These are phyloP conservation scores for Serendipita sp. DNA, from an alignment of 768 basidiomycete genomes.

Conservation along the genomic window DNA sequence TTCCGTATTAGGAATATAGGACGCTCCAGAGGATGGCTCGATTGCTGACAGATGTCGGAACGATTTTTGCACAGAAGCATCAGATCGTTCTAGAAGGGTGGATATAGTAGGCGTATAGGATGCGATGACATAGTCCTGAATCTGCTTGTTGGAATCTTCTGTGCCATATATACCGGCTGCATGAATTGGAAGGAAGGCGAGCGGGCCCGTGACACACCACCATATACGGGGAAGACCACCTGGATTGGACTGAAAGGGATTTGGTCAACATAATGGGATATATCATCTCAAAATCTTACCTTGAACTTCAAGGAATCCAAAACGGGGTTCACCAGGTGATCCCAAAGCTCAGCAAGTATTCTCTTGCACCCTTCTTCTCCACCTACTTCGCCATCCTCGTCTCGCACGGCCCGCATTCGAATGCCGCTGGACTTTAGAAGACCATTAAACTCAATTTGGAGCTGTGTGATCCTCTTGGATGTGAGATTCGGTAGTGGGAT, in stretches of 20 bases:
- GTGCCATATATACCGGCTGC: conserved; percentile 5
- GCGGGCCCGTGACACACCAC: conserved; percentile 4
- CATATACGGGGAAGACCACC: conserved; percentile 5
- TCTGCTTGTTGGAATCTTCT: neutral
- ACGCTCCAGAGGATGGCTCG: neutral
- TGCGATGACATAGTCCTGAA: conserved; percentile 5
- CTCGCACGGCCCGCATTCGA: neutral
- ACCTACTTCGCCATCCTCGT: neutral
- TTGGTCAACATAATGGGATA: neutral
- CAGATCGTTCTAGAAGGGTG: neutral
- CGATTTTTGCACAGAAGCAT: neutral
- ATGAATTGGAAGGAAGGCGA: conserved; percentile 6
- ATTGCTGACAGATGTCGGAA: neutral
- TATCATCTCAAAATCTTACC: neutral
- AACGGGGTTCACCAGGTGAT: conserved; percentile 3
- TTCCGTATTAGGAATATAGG: neutral
- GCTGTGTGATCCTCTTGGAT: neutral
- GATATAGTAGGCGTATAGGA: conserved; percentile 8
- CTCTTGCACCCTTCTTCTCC: neutral
- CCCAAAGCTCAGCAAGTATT: conserved; percentile 5
- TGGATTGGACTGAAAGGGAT: neutral
- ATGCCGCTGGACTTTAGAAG: neutral
- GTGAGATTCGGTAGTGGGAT: conserved; percentile 1
- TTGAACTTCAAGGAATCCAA: neutral
- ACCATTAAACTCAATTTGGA: neutral